Percentiles rank a stretch among this genome's conserved stretches.
These are phyloP conservation scores for Parvularia atlantis DNA, from an alignment of 78 protist genomes.

Conservation along the genomic window DNA sequence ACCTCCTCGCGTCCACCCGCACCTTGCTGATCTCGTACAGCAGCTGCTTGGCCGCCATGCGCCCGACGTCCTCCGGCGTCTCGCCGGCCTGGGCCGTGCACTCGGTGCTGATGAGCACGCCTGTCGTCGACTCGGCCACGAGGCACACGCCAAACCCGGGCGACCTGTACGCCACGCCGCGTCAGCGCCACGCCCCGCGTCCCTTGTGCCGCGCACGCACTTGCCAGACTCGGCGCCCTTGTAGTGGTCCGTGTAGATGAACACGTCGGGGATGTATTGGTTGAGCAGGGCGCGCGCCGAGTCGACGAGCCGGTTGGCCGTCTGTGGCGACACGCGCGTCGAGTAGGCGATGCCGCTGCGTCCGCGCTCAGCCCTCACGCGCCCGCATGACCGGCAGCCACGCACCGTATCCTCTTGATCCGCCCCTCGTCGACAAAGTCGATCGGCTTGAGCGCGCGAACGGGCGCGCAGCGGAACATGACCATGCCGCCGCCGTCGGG, in stretches of 20 bases:
- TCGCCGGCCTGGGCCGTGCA: constrained; percentile 29
- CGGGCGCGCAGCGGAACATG: constrained; percentile 57
- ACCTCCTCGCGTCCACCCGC: neutral
- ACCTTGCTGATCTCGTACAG: constrained; percentile 30
- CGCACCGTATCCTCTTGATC: constrained; percentile 70
- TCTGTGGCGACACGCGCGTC: constrained; percentile 68
- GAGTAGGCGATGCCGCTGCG: constrained; percentile 77
- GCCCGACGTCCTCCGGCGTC: constrained; percentile 63
- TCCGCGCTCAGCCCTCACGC: no score
- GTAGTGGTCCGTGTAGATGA: constrained; percentile 80
- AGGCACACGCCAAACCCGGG: constrained; percentile 78
- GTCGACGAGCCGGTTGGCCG: constrained; percentile 61
- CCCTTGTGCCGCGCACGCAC: neutral
- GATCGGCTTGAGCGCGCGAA: constrained; percentile 46
- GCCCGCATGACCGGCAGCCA: no score
- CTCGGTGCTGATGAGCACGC: constrained; percentile 59
- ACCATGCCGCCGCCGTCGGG: constrained; percentile 91
- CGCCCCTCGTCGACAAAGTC: constrained; percentile 57
- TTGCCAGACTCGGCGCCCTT: constrained; percentile 66
- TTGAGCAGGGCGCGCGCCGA: constrained; percentile 53
- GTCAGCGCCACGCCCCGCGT: no score
- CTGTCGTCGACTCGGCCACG: constrained; percentile 79
- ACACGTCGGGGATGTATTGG: constrained; percentile 78
- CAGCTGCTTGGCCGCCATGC: constrained; percentile 26
- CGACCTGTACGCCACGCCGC: constrained; percentile 26